A percentile compares a stretch with the other conserved stretches of the same genome.
Conservation (phyloP, 2,329 filamentous ascomycete species). For the Arthrobotrys megalospora region DNA sequence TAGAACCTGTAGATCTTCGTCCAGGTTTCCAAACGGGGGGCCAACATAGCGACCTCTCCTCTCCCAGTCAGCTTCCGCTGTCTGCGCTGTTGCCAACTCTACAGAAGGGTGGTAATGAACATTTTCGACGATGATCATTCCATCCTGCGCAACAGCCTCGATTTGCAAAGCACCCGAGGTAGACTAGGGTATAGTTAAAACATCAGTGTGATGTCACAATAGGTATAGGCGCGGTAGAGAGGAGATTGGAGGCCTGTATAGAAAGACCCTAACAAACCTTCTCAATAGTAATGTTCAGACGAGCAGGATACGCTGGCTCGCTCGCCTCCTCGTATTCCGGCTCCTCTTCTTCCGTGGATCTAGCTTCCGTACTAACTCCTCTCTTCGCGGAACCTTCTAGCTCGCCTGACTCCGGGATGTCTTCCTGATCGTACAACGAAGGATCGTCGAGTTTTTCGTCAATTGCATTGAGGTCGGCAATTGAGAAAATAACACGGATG, state of each 20-base stretch:
- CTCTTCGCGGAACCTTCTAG: constrained; percentile 68
- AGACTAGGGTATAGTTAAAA: constrained; percentile 20
- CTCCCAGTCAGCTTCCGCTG: constrained; percentile 82
- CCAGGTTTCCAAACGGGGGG: constrained; percentile 91
- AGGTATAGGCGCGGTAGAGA: neutral
- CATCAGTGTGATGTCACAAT: neutral
- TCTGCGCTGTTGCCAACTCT: constrained; percentile 81
- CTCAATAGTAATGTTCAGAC: constrained; percentile 88
- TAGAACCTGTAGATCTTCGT: constrained; percentile 93
- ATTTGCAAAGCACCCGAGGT: constrained; percentile 85
- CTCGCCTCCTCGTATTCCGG: constrained; percentile 71
- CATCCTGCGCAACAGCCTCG: constrained; percentile 88
- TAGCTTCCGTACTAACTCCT: constrained; percentile 72
- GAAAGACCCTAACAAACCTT: constrained; percentile 70
- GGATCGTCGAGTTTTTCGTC: constrained; percentile 74
- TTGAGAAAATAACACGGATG: constrained; percentile 86
- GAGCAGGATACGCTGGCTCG: constrained; percentile 80
- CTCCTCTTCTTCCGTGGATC: constrained; percentile 74
- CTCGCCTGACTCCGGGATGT: constrained; percentile 65
- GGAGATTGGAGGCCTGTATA: neutral
- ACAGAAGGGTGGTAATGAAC: constrained; percentile 88
- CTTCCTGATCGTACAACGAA: constrained; percentile 70
- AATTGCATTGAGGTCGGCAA: constrained; percentile 82
- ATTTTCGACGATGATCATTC: constrained; percentile 88
- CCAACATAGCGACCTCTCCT: constrained; percentile 87